A percentile compares a stretch with the other conserved stretches of the same genome.
phyloP scores from a whole-genome alignment of 352 stramenopile species.

The Phytophthora chlamydospora region DNA sequence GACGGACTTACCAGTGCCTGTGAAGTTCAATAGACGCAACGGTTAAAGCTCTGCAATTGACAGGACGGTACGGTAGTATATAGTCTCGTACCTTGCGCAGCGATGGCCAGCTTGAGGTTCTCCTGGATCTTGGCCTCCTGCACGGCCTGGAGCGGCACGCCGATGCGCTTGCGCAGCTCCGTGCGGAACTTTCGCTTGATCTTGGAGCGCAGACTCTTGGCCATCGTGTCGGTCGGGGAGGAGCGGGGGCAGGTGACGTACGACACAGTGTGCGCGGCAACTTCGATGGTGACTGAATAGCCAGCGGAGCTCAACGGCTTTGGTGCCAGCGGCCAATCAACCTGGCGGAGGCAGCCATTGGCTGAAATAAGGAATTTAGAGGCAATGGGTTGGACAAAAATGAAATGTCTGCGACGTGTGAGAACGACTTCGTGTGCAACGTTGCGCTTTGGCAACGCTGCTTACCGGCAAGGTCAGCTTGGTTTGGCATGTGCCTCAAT shows the following conservation, averaged over 20 bases:
- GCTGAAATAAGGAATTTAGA: not conserved
- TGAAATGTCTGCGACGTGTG: constrained; percentile 27
- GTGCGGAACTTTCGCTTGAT: constrained; percentile 91
- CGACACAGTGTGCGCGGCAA: constrained; percentile 2
- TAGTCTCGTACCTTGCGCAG: constrained; percentile 51
- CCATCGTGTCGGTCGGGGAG: constrained; percentile 52
- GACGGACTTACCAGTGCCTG: constrained; percentile 58
- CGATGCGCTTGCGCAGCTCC: constrained; percentile 84
- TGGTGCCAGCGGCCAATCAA: constrained; percentile 37
- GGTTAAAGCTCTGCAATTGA: constrained; percentile 3
- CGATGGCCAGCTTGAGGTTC: constrained; percentile 84
- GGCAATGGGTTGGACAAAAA: constrained; percentile 23
- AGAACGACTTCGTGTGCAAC: constrained; percentile 3
- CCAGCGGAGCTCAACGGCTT: constrained; percentile 14
- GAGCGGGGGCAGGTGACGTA: not conserved
- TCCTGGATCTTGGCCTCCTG: constrained; percentile 86
- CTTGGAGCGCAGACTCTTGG: constrained; percentile 90
- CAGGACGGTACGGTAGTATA: not conserved
- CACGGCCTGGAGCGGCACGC: constrained; percentile 70
- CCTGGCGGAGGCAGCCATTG: constrained; percentile 18
- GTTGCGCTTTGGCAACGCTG: not conserved
- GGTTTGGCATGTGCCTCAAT: too few species aligned
- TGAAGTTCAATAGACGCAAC: constrained; percentile 13
- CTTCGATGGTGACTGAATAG: constrained; percentile 25
- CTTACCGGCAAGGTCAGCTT: too few species aligned